Conservation (phyloP, 1,284 basidiomycete genomes). For the Sanghuangporus sanghuang region DNA sequence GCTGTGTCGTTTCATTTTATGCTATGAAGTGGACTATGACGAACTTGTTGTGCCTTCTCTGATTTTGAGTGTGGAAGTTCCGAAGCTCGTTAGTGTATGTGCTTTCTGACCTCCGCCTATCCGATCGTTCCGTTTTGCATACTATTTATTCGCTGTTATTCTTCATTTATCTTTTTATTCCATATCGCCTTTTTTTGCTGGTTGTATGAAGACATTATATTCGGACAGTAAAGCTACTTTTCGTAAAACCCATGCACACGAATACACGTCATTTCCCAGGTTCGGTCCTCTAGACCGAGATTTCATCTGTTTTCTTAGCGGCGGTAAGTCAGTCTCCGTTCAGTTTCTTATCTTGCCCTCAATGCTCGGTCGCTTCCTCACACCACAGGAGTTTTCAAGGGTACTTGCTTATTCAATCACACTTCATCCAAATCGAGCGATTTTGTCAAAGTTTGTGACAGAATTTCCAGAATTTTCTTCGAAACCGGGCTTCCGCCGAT, state of each 20-base stretch:
- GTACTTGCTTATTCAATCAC: background rate
- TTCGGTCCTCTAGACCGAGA: background rate
- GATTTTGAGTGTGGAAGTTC: background rate
- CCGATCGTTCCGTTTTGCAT: background rate
- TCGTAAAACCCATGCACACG: background rate
- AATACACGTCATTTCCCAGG: background rate
- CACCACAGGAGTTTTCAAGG: background rate
- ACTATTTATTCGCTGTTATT: background rate
- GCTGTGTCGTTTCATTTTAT: background rate
- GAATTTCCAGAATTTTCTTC: background rate
- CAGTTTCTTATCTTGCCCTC: background rate
- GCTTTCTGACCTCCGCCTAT: background rate
- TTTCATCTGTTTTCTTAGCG: background rate
- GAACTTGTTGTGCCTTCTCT: background rate
- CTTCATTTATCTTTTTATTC: background rate
- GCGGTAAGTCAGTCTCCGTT: background rate
- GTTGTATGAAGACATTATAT: background rate
- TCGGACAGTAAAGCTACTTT: background rate
- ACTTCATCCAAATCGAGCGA: background rate
- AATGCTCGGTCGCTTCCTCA: background rate
- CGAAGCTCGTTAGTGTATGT: background rate
- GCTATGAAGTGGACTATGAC: background rate
- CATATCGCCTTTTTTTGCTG: background rate
- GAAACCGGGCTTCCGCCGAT: background rate
- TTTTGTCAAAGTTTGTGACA: background rate